These are phyloP conservation scores for Lathyrus tuberosus DNA, from an alignment of 306 rosid genomes.

Conservation along the genomic window DNA sequence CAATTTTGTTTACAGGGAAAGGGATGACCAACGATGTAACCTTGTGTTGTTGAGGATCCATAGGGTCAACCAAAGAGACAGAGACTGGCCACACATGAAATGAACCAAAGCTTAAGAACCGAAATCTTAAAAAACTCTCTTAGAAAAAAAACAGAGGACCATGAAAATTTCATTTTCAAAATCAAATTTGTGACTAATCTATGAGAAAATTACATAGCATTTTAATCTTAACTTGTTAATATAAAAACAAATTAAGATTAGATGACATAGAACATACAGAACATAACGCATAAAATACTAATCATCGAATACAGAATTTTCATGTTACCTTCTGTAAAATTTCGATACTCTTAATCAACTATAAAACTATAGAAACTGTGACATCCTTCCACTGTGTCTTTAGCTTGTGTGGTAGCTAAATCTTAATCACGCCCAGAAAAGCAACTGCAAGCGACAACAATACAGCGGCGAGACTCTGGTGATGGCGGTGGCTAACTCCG, in stretches of 20 bases:
- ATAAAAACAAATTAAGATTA: conserved; percentile 30
- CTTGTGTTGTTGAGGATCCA: no score
- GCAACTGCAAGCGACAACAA: conserved; percentile 38
- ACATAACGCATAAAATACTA: conserved; percentile 8
- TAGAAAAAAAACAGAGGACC: no score
- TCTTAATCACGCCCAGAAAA: conserved; percentile 24
- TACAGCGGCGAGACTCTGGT: conserved; percentile 19
- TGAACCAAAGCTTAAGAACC: no score
- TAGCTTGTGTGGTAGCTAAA: background rate
- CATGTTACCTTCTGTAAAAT: conserved; percentile 17
- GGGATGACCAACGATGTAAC: no score
- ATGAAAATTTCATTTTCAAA: background rate
- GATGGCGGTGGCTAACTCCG: conserved; percentile 22
- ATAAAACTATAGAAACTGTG: conserved; percentile 18
- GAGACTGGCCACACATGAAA: no score
- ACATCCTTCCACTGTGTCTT: conserved; percentile 24
- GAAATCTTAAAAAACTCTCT: no score
- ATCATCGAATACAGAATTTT: conserved; percentile 31
- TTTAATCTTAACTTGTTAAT: conserved; percentile 27
- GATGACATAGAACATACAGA: conserved; percentile 7
- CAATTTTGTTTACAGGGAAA: no score
- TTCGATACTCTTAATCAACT: conserved; percentile 9
- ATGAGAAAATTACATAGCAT: conserved; percentile 1
- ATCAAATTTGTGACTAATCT: background rate
- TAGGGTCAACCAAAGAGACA: no score